These are phyloP conservation scores for Cornus suecica DNA, from an alignment of 148 eudicot genomes.

Conservation along the genomic window DNA sequence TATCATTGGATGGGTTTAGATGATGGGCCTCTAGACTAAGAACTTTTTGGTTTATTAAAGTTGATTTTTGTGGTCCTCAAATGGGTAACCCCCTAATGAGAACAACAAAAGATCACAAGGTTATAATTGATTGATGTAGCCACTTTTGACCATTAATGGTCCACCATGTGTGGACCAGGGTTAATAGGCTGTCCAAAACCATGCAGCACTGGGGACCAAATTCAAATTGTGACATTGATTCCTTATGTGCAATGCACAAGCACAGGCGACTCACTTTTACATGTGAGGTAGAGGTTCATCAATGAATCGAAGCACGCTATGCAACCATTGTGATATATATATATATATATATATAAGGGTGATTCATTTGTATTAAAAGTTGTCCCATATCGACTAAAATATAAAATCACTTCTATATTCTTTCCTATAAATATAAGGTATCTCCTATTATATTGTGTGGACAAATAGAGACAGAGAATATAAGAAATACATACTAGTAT, in stretches of 20 bases:
- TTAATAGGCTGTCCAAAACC: not conserved
- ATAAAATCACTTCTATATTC: too few relatives aligned
- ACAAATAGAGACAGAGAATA: too few relatives aligned
- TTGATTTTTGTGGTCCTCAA: not conserved
- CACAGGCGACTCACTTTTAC: not conserved
- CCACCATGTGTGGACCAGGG: not conserved
- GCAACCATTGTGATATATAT: too few relatives aligned
- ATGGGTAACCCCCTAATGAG: not conserved
- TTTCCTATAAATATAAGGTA: too few relatives aligned
- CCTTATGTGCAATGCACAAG: not conserved
- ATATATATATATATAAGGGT: too few relatives aligned
- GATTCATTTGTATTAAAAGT: too few relatives aligned
- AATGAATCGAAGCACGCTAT: not conserved
- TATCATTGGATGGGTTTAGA: not conserved
- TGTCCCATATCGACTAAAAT: too few relatives aligned
- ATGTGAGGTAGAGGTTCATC: not conserved
- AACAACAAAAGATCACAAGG: not conserved
- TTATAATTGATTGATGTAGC: not conserved
- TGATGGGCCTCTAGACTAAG: not conserved
- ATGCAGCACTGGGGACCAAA: not conserved
- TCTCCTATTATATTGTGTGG: too few relatives aligned
- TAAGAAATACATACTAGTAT: too few relatives aligned
- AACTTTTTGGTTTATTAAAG: not conserved
- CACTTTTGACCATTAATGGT: constrained; percentile 7
- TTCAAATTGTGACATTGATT: not conserved